Base-by-base conservation (phyloP, 306 rosid species). In the Sphenostylis stenocarpa region DNA sequence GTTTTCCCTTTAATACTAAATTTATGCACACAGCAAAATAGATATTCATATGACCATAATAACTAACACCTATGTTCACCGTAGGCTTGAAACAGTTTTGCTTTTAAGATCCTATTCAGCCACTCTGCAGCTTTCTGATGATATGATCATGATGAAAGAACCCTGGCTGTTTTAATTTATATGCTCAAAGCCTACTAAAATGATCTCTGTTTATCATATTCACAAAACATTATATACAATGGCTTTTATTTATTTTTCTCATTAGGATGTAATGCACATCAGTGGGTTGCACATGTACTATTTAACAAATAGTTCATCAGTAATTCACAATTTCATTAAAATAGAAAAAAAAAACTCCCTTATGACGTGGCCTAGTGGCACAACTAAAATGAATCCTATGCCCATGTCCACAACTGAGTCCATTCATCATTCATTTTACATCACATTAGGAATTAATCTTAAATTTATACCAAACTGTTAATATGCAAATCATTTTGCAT, bases 141-240 rank as follows among this genome's bases (percentile, higher is more conserved):
- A 24, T 26, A 19, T 57, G 64, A 24, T 57, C 1, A 9, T 13
- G 36, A 60, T 31, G 41, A 38, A 14, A 33, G 14, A 61, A 33
- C 44, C 26, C 15, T 61, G 14, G 12, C 44, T 8, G 13, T 9
- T 61, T 61, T 33, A 17, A 17, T n/a, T 34, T 17, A 3, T 36
- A 34, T 63, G 70, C 70, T 8, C 28, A 62, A 62, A 23, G 45
- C 68, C 45, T 33, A 62, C n/a, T 33, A 62, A 62, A n/a, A n/a
- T 62, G 45, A 15, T 8, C 16, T 33, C 9, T 62, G 14, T 33
- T 31, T 34, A 62, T 62, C 68, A 16, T 62, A 33, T 62, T 62
- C 20, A 17, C 14, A n/a, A 31, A 62, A 62, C 41, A 13, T 34
- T 14, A 7, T 33, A 1, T 11, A 36, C 0, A 19, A 36, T 34